phyloP scores from a whole-genome alignment of 768 basidiomycete genomes.

The Butyriboletus loyo region DNA sequence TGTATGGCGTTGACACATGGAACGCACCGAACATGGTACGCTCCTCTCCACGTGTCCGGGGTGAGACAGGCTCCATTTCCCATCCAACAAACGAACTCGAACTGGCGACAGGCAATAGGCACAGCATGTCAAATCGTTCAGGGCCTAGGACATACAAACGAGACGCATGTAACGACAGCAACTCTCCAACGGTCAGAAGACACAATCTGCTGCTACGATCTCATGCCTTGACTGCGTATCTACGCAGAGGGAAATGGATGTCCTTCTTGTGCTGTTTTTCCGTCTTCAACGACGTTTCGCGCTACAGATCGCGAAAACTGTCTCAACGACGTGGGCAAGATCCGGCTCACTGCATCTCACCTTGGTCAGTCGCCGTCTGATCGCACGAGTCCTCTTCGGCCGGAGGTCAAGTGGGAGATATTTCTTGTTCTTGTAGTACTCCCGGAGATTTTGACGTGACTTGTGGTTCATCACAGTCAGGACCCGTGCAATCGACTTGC shows the following conservation, averaged over 20 bases:
- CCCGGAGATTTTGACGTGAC: slow-evolving; percentile 92
- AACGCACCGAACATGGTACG: slow-evolving; percentile 14
- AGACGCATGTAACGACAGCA: slow-evolving; percentile 29
- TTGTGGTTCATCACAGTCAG: slow-evolving; percentile 99
- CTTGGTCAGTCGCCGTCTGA: slow-evolving; percentile 91
- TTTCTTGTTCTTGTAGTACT: slow-evolving; percentile 97
- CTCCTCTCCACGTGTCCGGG: slow-evolving; percentile 27
- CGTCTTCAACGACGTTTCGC: slow-evolving; percentile 83
- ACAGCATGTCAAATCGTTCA: slow-evolving; percentile 34
- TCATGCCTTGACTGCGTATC: slow-evolving; percentile 95
- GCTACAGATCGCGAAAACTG: slow-evolving; percentile 40
- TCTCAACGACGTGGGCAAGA: background rate
- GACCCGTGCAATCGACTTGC: slow-evolving; percentile 98
- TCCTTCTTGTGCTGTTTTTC: slow-evolving; percentile 94
- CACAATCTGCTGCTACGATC: slow-evolving; percentile 21
- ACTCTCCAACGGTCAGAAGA: slow-evolving; percentile 15
- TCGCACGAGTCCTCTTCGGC: slow-evolving; percentile 96
- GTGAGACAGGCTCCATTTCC: slow-evolving; percentile 4
- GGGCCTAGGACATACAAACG: slow-evolving; percentile 40
- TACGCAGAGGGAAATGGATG: slow-evolving; percentile 87
- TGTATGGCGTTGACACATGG: slow-evolving; percentile 16
- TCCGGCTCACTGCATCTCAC: slow-evolving; percentile 40
- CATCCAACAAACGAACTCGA: background rate
- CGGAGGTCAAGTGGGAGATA: slow-evolving; percentile 97
- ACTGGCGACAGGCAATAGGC: slow-evolving; percentile 14